phyloP scores from a whole-genome alignment of 176 grass and related monocot genomes.

The Oryza glaberrima region DNA sequence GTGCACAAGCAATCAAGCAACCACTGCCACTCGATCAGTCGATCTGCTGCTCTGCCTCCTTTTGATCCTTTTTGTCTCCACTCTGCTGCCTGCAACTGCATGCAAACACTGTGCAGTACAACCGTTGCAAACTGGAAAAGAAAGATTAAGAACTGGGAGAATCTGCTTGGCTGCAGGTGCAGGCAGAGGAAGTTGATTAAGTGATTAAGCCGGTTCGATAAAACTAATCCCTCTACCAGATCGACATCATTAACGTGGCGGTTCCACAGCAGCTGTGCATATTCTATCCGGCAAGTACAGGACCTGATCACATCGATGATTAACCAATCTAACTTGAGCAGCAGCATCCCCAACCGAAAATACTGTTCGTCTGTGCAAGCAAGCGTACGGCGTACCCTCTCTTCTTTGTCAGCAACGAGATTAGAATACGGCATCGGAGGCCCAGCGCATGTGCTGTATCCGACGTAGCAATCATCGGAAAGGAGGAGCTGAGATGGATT shows the following conservation, averaged over 20 bases:
- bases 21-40: not conserved
- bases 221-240: not conserved
- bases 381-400: too few relatives aligned
- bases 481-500: not conserved
- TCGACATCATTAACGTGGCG: slow-evolving; percentile 34
- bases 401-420: not conserved
- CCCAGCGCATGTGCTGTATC: slow-evolving; percentile 41
- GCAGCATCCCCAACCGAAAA: not conserved
- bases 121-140: not conserved
- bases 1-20: not conserved
- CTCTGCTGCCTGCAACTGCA: not conserved
- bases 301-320: not conserved
- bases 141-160: not conserved
- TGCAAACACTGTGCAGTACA: not conserved
- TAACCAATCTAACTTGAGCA: not conserved
- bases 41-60: not conserved
- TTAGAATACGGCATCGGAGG: slow-evolving; percentile 17
- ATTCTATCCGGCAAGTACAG: not conserved
- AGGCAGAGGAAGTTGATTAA: not conserved
- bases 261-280: not conserved
- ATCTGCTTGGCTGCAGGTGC: not conserved
- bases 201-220: not conserved
- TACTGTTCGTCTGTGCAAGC: slow-evolving; percentile 13
- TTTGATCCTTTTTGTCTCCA: not conserved
- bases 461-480: slow-evolving; percentile 42